Base-by-base conservation (phyloP, 2,329 filamentous ascomycete species). In the Helotiales sp. region DNA sequence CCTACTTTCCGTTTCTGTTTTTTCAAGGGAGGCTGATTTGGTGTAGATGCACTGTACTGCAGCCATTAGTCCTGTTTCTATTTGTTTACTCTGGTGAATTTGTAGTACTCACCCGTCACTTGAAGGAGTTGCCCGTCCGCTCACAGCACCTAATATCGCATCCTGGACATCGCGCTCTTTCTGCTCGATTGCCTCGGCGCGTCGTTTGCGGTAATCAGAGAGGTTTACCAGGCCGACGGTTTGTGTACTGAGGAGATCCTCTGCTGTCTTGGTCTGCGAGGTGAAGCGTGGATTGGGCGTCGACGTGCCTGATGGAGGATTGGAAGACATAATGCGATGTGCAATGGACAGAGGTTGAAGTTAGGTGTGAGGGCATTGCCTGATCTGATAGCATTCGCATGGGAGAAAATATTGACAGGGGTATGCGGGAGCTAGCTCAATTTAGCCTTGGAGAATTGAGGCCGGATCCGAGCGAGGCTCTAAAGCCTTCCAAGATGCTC, bases 171-270 rank as follows among this genome's bases (percentile, higher is more conserved):
- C 93, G 75, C 91, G 88, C 76, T 96, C 93, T 76, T 96, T 95
- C 77, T 93, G 90, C 79, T 97, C 95, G 57, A 97, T 83, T n/a
- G 94, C 93, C 80, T 97, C 93, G 73, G 93, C 94, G 79, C 95
- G 93, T 67, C 96, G 90, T 82, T 99, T 98, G 79, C 95, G 93
- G 79, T 97, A 98, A 78, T 98, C 96, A 71, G 92, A 93, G 50
- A 97, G 89, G 66, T 92, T 88, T 62, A 98, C 95, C 2, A 99
- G 89, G 47, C 96, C 96, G 72, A 97, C 93, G 0, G 77, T 78
- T 58, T 78, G 76, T 7, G 72, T 77, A 24, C 72, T 73, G 26
- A 78, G 76, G 6, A 78, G 70, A 61, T 78, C 77, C 69, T 78
- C 77, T 7, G 75, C 75, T 4, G 76, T 78, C 60, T 75, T 76